Evolutionary conservation across 345 rosid species (phyloP).

Genomic region (Nephelium lappaceum): DNA sequence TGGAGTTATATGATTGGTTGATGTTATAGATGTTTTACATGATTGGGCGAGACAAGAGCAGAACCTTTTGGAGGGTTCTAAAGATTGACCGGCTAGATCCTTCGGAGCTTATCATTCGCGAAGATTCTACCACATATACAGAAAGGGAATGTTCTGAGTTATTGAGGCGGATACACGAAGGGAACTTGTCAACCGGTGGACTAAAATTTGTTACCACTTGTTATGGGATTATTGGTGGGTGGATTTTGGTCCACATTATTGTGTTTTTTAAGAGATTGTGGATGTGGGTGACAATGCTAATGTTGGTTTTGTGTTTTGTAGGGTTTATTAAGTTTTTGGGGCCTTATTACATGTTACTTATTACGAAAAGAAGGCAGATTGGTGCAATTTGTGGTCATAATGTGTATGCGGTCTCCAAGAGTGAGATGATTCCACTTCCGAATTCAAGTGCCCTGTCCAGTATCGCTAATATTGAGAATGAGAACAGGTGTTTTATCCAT

Average conservation of each 20-base stretch:
- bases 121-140: constrained; percentile 76
- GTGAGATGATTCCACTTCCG: constrained; percentile 77
- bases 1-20: background rate
- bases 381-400: constrained; percentile 90
- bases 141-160: constrained; percentile 75
- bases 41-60: constrained; percentile 74
- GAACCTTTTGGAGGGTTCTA: constrained; percentile 75
- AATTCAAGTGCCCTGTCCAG: constrained; percentile 53
- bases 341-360: constrained; percentile 94
- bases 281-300: constrained; percentile 1
- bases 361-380: constrained; percentile 83
- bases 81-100: constrained; percentile 77
- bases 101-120: constrained; percentile 71
- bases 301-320: constrained; percentile 30
- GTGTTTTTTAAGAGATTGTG: constrained; percentile 1
- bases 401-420: constrained; percentile 78
- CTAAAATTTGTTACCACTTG: constrained; percentile 80
- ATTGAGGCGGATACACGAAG: constrained; percentile 87
- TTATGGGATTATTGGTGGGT: constrained; percentile 93
- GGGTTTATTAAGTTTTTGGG: constrained; percentile 95
- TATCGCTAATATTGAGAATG: constrained; percentile 58
- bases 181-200: constrained; percentile 91
- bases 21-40: constrained; percentile 69
- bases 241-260: constrained; percentile 6
- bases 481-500: constrained; percentile 66